Evolutionary conservation across 2,329 filamentous ascomycete species (phyloP).

Genomic region (Penicillium thymicola): DNA sequence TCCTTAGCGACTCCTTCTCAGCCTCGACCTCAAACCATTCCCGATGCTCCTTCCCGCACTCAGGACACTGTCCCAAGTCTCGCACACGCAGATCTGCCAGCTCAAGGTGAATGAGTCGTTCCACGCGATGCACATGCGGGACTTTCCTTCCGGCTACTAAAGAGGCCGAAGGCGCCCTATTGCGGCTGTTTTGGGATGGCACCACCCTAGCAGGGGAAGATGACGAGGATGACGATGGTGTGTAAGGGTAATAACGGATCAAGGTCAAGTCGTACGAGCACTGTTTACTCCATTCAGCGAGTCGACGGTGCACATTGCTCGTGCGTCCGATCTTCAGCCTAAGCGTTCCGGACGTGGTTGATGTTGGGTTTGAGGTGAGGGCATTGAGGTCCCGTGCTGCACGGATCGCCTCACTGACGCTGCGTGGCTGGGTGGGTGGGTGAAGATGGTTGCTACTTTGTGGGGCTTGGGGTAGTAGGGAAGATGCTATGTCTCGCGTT

Average conservation of each 20-base stretch:
- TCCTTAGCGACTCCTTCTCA: conserved; percentile 64
- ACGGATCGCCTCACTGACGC: conserved; percentile 37
- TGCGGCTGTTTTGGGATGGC: background rate
- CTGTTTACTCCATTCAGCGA: conserved; percentile 91
- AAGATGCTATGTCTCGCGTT: conserved; percentile 58
- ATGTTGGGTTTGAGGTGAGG: conserved; percentile 29
- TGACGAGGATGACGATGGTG: conserved; percentile 26
- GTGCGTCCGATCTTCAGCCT: conserved; percentile 64
- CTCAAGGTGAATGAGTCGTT: conserved; percentile 87
- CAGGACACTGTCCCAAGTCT: conserved; percentile 61
- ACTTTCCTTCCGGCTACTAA: conserved; percentile 59
- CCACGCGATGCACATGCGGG: conserved; percentile 81
- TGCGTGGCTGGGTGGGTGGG: conserved; percentile 25
- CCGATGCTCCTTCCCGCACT: conserved; percentile 79
- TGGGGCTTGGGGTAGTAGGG: conserved; percentile 53
- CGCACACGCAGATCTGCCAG: conserved; percentile 60
- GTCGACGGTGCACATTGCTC: conserved; percentile 80
- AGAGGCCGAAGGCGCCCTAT: conserved; percentile 5
- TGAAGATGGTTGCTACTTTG: conserved; percentile 13
- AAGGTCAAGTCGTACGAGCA: conserved; percentile 86
- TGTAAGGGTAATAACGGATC: conserved; percentile 87
- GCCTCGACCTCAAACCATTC: conserved; percentile 96
- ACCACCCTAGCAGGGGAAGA: conserved; percentile 15
- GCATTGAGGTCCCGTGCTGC: conserved; percentile 37
- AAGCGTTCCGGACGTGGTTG: conserved; percentile 55